These are phyloP conservation scores for Talaromyces borbonicus DNA, from an alignment of 495 filamentous ascomycete species.

Conservation along the genomic window DNA sequence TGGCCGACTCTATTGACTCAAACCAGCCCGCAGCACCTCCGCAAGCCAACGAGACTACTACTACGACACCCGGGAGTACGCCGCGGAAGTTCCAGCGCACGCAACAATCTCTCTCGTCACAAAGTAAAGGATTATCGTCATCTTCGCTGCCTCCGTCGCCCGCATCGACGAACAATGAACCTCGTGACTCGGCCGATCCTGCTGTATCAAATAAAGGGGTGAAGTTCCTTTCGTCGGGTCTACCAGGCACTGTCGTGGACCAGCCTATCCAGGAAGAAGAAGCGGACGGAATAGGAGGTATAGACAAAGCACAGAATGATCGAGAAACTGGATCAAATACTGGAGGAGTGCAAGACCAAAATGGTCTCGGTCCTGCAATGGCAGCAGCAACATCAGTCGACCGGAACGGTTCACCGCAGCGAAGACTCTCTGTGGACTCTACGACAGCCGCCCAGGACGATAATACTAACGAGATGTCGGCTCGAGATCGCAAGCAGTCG, in stretches of 20 bases:
- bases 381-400: not conserved
- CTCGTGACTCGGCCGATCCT: not conserved
- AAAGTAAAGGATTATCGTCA: not conserved
- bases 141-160: no score
- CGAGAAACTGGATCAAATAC: not conserved
- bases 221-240: not conserved
- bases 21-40: not conserved
- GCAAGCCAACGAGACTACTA: not conserved
- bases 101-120: not conserved
- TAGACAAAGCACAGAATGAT: not conserved
- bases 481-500: slow-evolving; percentile 48
- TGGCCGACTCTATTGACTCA: not conserved
- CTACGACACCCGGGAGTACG: not conserved
- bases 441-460: slow-evolving; percentile 54
- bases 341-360: not conserved
- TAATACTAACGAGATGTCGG: slow-evolving; percentile 23
- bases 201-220: not conserved
- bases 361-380: not conserved
- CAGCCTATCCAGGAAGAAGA: slow-evolving; percentile 6
- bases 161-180: not conserved
- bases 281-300: not conserved
- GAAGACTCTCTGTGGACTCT: slow-evolving; percentile 39
- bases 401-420: slow-evolving; percentile 26
- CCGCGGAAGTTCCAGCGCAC: not conserved
- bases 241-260: slow-evolving; percentile 3